These are phyloP conservation scores for Kalanchoe fedtschenkoi DNA, from an alignment of 164 flowering plant species.

Conservation along the genomic window DNA sequence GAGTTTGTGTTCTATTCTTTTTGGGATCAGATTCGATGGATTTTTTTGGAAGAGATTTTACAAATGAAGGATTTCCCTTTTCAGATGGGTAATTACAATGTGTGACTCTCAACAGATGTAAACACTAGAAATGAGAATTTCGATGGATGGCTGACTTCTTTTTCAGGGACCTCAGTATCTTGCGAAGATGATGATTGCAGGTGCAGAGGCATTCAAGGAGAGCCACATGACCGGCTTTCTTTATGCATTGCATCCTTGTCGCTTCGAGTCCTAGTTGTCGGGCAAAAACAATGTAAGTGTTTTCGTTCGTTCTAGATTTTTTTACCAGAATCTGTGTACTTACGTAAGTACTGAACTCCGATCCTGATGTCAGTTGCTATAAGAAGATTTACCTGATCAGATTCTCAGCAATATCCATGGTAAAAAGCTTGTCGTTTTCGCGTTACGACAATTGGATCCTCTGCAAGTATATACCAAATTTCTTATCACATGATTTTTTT, in stretches of 20 bases:
- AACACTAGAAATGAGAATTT: too few species aligned
- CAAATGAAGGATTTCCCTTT: too few species aligned
- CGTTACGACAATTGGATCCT: conserved; percentile 11
- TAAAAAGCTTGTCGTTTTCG: conserved; percentile 11
- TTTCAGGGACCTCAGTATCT: conserved; percentile 14
- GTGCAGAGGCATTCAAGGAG: conserved; percentile 18
- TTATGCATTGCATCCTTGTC: conserved; percentile 11
- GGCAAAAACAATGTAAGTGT: background rate
- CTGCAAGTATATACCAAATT: conserved; percentile 7
- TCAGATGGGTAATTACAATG: too few species aligned
- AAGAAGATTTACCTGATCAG: conserved; percentile 17
- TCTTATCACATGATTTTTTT: background rate
- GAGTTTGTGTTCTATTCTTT: too few species aligned
- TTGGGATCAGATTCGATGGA: too few species aligned
- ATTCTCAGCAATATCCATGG: conserved; percentile 6
- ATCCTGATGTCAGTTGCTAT: background rate
- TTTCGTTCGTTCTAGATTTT: too few species aligned
- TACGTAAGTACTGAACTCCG: background rate
- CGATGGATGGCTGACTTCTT: too few species aligned
- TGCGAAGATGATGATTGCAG: conserved; percentile 20
- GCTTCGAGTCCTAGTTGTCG: conserved; percentile 19
- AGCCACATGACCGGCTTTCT: conserved; percentile 28
- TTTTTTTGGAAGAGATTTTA: too few species aligned
- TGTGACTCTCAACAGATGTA: too few species aligned
- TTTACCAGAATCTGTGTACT: background rate